These are phyloP conservation scores for Dalechampia spathulata DNA, from an alignment of 441 rosid genomes.

Conservation along the genomic window DNA sequence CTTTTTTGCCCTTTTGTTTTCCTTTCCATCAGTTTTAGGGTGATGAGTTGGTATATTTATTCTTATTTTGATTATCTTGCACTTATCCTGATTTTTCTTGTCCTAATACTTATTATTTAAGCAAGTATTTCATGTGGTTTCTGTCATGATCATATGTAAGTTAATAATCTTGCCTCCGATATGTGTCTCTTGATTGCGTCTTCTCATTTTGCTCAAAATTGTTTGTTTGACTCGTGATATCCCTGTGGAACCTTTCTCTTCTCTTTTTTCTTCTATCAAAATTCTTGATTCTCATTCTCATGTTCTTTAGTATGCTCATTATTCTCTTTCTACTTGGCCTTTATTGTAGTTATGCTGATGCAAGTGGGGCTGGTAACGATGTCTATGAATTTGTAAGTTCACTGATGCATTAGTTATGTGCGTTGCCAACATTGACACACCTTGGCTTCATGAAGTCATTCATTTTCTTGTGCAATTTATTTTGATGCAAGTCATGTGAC, in stretches of 20 bases:
- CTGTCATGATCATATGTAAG: neutral
- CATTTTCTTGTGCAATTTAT: neutral
- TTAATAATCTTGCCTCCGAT: neutral
- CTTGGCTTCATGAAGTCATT: neutral
- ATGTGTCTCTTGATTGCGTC: neutral
- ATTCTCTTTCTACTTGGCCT: conserved; percentile 6
- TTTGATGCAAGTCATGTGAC: neutral
- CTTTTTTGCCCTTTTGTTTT: no score
- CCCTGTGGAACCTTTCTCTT: neutral
- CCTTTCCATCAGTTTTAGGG: no score
- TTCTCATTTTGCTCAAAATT: neutral
- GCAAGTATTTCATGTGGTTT: neutral
- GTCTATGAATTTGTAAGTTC: conserved; percentile 84
- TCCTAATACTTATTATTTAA: neutral
- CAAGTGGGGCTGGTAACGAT: conserved; percentile 82
- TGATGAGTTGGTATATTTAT: neutral
- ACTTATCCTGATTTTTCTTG: neutral
- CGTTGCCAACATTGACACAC: neutral
- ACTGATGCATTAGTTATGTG: conserved; percentile 10
- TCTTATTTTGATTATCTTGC: neutral
- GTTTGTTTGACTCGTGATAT: conserved; percentile 15
- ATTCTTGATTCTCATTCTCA: no score
- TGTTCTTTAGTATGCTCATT: conserved; percentile 1
- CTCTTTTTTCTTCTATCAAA: neutral
- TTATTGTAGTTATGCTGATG: conserved; percentile 63